Evolutionary conservation across 202 grass and related monocot genomes (phyloP).

Genomic region (Cymbopogon flexuosus): DNA sequence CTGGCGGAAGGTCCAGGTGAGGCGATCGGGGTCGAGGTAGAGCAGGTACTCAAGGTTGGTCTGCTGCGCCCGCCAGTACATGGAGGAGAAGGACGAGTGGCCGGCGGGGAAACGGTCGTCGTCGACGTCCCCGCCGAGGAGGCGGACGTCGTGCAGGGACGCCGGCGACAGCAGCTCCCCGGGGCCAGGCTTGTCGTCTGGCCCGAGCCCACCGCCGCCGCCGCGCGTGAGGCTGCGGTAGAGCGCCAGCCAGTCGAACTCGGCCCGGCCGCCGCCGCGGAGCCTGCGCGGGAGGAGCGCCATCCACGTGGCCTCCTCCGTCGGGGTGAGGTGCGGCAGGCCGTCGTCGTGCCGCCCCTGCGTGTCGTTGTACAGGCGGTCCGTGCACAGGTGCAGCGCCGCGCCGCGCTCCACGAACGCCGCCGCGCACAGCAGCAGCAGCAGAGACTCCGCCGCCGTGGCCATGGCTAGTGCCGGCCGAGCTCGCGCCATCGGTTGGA

Average conservation of each 20-base stretch:
- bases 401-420: neutral
- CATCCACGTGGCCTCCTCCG: constrained; percentile 67
- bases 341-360: constrained; percentile 19
- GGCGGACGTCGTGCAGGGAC: constrained; percentile 54
- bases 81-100: neutral
- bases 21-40: constrained; percentile 51
- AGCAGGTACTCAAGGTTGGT: constrained; percentile 67
- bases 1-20: constrained; percentile 49
- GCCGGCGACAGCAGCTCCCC: constrained; percentile 39
- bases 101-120: neutral
- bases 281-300: constrained; percentile 42
- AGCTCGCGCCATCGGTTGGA: neutral
- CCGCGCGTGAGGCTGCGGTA: constrained; percentile 51
- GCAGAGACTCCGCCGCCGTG: neutral
- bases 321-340: constrained; percentile 48
- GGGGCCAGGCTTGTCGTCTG: neutral
- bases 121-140: constrained; percentile 12
- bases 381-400: constrained; percentile 43
- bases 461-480: neutral
- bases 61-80: constrained; percentile 59
- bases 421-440: neutral
- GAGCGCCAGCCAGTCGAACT: constrained; percentile 61
- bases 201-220: neutral
- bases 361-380: constrained; percentile 37
- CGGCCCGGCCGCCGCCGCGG: neutral